These are phyloP conservation scores for Cubamyces sp. DNA, from an alignment of 768 basidiomycete genomes.

Conservation along the genomic window DNA sequence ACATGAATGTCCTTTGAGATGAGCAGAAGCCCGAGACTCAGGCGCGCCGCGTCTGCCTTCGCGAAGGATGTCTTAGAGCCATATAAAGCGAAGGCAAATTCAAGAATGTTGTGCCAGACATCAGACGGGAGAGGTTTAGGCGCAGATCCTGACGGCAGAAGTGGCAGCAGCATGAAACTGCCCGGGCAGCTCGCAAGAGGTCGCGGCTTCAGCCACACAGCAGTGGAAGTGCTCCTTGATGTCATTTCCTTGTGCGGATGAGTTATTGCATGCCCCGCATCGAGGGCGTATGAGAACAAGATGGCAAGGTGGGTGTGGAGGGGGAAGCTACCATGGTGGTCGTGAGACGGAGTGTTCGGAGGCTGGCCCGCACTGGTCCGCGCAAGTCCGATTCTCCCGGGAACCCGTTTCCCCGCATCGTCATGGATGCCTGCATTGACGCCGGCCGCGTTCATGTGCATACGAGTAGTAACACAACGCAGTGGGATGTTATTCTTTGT, in stretches of 20 bases:
- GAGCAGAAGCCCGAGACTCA: constrained; percentile 35
- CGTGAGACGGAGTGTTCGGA: constrained; percentile 12
- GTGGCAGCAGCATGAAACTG: constrained; percentile 65
- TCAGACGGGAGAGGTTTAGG: constrained; percentile 66
- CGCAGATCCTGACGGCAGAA: constrained; percentile 59
- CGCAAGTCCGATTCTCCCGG: constrained; percentile 10
- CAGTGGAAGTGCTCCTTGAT: constrained; percentile 5
- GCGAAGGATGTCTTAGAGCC: constrained; percentile 9
- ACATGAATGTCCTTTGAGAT: constrained; percentile 27
- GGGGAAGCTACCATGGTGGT: constrained; percentile 9
- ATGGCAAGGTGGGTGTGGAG: background rate
- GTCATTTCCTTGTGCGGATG: background rate
- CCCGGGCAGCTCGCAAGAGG: constrained; percentile 65
- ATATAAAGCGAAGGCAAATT: constrained; percentile 36
- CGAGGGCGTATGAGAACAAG: background rate
- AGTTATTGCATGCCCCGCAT: background rate
- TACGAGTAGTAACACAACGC: too few relatives aligned
- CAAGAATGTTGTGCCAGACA: constrained; percentile 70
- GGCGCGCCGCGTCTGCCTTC: constrained; percentile 12
- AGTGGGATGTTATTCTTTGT: too few relatives aligned
- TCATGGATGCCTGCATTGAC: background rate
- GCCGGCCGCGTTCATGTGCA: too few relatives aligned
- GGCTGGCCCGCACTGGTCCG: constrained; percentile 4
- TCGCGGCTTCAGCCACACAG: constrained; percentile 63
- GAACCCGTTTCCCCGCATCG: background rate